Evolutionary conservation across 371 early-diverging fungal species (phyloP).

Genomic region (Saksenaea oblongispora): DNA sequence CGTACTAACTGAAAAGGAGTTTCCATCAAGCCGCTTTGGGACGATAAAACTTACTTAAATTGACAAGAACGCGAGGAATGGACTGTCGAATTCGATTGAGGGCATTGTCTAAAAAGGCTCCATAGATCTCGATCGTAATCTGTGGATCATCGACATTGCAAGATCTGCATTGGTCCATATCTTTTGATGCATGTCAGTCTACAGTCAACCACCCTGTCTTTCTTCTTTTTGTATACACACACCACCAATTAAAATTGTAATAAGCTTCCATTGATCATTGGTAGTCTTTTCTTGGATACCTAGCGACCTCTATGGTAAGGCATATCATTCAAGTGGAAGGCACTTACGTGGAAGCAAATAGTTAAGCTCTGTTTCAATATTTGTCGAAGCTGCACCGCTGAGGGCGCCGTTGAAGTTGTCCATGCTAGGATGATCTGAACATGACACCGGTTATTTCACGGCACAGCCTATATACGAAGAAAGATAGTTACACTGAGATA

Average conservation of each 20-base stretch:
- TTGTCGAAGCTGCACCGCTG: slow-evolving; percentile 36
- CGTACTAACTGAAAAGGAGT: not conserved
- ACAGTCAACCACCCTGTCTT: not conserved
- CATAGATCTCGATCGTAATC: slow-evolving; percentile 15
- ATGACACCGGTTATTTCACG: not conserved
- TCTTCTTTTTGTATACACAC: slow-evolving; percentile 38
- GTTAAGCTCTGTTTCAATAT: slow-evolving; percentile 34
- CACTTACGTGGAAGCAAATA: slow-evolving; percentile 35
- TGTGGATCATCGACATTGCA: slow-evolving; percentile 7
- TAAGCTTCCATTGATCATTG: slow-evolving; percentile 44
- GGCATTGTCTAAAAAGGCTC: slow-evolving; percentile 10
- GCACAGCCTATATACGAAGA: not conserved
- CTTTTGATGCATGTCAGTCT: not conserved
- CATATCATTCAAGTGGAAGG: slow-evolving; percentile 12
- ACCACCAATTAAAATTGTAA: slow-evolving; percentile 46
- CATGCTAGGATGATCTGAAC: not conserved
- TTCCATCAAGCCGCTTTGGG: not conserved
- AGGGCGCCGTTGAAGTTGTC: slow-evolving; percentile 48
- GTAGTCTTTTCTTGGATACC: slow-evolving; percentile 20
- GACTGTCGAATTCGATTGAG: slow-evolving; percentile 10
- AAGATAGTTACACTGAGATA: not conserved
- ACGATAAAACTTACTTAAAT: slow-evolving; percentile 11
- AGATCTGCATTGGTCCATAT: slow-evolving; percentile 21
- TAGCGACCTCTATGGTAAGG: slow-evolving; percentile 24
- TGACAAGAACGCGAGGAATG: slow-evolving; percentile 12